Evolutionary conservation across 1,139 yeast genomes (phyloP), one percentile per base, ranked within the genome.

Genomic region (Pichia sp.): DNA sequence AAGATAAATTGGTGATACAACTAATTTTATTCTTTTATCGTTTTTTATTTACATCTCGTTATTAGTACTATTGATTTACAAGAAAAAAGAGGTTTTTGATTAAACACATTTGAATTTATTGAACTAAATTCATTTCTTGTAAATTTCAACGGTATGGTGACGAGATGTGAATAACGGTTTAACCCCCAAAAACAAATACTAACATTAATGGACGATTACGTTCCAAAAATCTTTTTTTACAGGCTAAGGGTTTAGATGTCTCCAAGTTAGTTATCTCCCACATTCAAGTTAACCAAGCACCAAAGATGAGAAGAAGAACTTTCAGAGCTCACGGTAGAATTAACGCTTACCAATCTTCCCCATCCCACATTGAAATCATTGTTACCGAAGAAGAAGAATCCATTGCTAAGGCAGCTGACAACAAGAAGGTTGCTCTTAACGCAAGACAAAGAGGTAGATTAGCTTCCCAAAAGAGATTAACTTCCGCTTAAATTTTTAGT

Each of bases 241-340:
- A 67, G 75, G 85, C 95, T 64, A 92, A 92, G 82, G 98, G 98
- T 67, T 87, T 92, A 75, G 97, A 92, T 71, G 81, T 85, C 64
- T 79, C 94, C 66, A 86, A 84, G 72, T 85, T 92, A 72, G 85
- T 83, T 76, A 81, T 92, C 68, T 82, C 95, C 65, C 97, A 92
- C 86, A 90, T 94, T 70, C 98, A 94, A 81, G 98, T 92, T 68
- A 94, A 92, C 95, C 96, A 88, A 74, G 98, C 98, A 67, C 98
- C 98, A 77, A 88, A 88, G 80, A 95, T 87, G 80, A 94, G 98
- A 82, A 92, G 98, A 81, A 88, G 99, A 80, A 92, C 98, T 69
- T 94, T 79, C 96, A 92, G 99, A 84, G 98, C 98, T 67, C 98
- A 92, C 84, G 99, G 99, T 85, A 90, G 97, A 83, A 86, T 88